phyloP scores from a whole-genome alignment of 2,329 filamentous ascomycete genomes.

The Aspergillus fructus region DNA sequence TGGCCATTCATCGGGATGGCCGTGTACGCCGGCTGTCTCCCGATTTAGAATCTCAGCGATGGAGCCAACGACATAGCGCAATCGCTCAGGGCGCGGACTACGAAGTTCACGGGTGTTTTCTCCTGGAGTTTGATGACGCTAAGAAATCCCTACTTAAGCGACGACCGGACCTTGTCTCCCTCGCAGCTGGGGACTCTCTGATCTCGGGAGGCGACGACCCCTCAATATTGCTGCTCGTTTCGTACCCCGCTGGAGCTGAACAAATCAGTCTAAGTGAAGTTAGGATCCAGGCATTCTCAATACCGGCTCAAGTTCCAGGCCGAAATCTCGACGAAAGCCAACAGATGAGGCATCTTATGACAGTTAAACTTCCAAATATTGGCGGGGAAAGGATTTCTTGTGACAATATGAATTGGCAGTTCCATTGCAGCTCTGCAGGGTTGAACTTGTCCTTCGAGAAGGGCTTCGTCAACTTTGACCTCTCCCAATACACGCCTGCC shows the following conservation, averaged over 20 bases:
- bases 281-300: conserved; percentile 41
- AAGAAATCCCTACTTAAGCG: conserved; percentile 41
- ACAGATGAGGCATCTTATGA: conserved; percentile 38
- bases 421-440: conserved; percentile 40
- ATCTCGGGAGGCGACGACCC: conserved; percentile 29
- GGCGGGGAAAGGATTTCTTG: conserved; percentile 26
- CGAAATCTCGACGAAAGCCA: conserved; percentile 31
- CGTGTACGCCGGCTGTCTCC: conserved; percentile 40
- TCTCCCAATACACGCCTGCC: conserved; percentile 43
- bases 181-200: conserved; percentile 34
- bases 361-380: conserved; percentile 34
- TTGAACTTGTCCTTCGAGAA: conserved; percentile 40
- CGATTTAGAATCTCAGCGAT: conserved; percentile 41
- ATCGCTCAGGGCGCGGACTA: conserved; percentile 29
- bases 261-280: conserved; percentile 34
- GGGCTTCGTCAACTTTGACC: conserved; percentile 43
- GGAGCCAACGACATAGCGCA: conserved; percentile 38
- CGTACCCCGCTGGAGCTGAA: conserved; percentile 33
- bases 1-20: conserved; percentile 47
- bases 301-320: conserved; percentile 28
- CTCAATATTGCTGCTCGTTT: conserved; percentile 41
- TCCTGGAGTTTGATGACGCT: conserved; percentile 43
- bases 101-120: conserved; percentile 36
- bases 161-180: conserved; percentile 39
- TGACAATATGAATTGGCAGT: conserved; percentile 36